Percentiles rank a stretch among this genome's conserved stretches.
Conservation (phyloP, 176 grass and related monocot species). For the Themeda triandra region DNA sequence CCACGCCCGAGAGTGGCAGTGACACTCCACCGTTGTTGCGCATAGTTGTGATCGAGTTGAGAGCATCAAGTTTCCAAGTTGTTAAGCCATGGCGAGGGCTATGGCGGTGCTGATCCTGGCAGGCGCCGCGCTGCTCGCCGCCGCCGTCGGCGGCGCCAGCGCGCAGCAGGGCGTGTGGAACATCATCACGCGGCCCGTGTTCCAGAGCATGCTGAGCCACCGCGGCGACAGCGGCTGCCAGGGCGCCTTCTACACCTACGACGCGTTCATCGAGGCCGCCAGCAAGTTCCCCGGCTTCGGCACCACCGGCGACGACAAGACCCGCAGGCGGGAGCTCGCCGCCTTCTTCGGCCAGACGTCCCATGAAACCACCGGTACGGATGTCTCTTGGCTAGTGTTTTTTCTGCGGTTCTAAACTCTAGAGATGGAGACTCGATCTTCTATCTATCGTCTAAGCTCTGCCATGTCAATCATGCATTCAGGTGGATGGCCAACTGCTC, state of each 20-base stretch:
- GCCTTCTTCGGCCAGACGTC: constrained; percentile 24
- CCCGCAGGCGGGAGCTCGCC: constrained; percentile 7
- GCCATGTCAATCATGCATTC: no score
- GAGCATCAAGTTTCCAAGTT: no score
- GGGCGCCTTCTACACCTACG: constrained; percentile 38
- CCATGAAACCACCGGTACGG: not conserved
- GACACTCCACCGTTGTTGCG: not conserved
- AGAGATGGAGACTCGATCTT: no score
- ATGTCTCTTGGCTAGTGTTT: no score
- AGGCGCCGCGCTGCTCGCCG: not conserved
- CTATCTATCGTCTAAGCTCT: no score
- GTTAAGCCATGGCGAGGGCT: not conserved
- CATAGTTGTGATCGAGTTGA: no score
- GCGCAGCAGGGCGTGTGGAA: not conserved
- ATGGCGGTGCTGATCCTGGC: not conserved
- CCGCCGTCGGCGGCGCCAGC: not conserved
- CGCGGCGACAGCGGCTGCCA: constrained; percentile 5
- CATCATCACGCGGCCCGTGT: not conserved
- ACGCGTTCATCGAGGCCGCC: constrained; percentile 11
- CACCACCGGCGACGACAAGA: constrained; percentile 15
- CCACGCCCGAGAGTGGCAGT: no score
- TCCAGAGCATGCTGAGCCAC: constrained; percentile 17
- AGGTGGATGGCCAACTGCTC: no score
- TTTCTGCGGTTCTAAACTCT: no score
- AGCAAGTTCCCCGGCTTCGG: constrained; percentile 8